Percentiles rank a stretch among this genome's conserved stretches.
Evolutionary conservation across 139 green algal species (phyloP).

Genomic region (Closterium sp.): DNA sequence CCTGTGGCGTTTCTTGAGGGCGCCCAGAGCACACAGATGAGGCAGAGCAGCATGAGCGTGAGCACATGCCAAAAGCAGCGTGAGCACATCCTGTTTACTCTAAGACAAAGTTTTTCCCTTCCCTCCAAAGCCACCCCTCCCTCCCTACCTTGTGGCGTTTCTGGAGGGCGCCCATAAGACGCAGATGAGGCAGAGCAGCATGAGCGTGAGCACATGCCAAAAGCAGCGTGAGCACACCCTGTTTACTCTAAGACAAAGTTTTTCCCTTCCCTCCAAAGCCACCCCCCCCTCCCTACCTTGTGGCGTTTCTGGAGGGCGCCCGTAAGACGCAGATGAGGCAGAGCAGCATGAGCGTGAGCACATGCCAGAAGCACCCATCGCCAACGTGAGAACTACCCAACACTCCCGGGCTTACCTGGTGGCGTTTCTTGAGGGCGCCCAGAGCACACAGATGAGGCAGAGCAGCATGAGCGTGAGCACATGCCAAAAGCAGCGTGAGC

Average conservation of each 20-base stretch:
- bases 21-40: constrained; percentile 64
- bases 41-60: constrained; percentile 54
- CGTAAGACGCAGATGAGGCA: constrained; percentile 63
- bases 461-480: constrained; percentile 60
- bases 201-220: constrained; percentile 62
- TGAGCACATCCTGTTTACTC: no score
- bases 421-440: constrained; percentile 48
- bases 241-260: no score
- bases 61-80: no score
- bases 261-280: no score
- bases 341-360: constrained; percentile 52
- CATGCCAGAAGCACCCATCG: no score
- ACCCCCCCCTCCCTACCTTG: constrained; percentile 23
- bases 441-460: constrained; percentile 62
- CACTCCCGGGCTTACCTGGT: no score
- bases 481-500: no score
- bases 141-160: no score
- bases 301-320: constrained; percentile 48
- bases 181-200: constrained; percentile 60
- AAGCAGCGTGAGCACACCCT: constrained; percentile 29
- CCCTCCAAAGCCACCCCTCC: no score
- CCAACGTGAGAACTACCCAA: no score
- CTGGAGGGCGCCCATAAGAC: constrained; percentile 58
- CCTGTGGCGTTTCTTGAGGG: constrained; percentile 51
- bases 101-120: no score